Evolutionary conservation across 495 filamentous ascomycete genomes (phyloP).

Genomic region (Margaritispora aquatica): DNA sequence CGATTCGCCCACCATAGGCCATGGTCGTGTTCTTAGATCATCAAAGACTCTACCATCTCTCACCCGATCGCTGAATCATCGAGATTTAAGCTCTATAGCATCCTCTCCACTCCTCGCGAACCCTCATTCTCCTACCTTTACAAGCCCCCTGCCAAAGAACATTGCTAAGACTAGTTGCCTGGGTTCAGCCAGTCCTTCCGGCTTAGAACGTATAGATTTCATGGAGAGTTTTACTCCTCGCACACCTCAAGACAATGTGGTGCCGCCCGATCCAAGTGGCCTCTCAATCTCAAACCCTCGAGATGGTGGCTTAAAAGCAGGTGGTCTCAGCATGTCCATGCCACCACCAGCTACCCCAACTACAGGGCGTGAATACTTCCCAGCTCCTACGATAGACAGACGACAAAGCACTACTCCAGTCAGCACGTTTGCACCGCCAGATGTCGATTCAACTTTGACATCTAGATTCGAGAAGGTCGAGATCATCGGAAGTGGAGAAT

Average conservation of each 20-base stretch:
- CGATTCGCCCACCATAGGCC: conserved; percentile 19
- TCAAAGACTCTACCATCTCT: conserved; percentile 28
- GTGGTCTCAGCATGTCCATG: conserved; percentile 34
- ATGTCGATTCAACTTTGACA: conserved; percentile 63
- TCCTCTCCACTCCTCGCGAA: conserved; percentile 31
- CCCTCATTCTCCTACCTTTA: conserved; percentile 26
- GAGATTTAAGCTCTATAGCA: conserved; percentile 22
- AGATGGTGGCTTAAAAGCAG: conserved; percentile 31
- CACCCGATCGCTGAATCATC: conserved; percentile 31
- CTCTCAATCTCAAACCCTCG: conserved; percentile 56
- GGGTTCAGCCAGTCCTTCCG: conserved; percentile 45
- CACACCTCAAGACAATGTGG: conserved; percentile 70
- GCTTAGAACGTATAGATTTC: conserved; percentile 38
- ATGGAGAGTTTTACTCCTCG: conserved; percentile 57
- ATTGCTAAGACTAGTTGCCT: conserved; percentile 40
- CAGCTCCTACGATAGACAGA: conserved; percentile 34
- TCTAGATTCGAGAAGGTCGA: conserved; percentile 71
- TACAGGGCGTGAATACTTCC: conserved; percentile 52
- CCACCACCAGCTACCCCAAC: conserved; percentile 78
- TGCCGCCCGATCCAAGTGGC: conserved; percentile 74
- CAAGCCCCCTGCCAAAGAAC: conserved; percentile 25
- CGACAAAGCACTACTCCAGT: conserved; percentile 44
- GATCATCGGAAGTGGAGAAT: conserved; percentile 78
- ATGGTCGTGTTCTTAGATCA: conserved; percentile 17
- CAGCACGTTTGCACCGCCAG: conserved; percentile 48